These are phyloP conservation scores for Alternaria gansuensis DNA, from an alignment of 2,329 filamentous ascomycete genomes.

Conservation along the genomic window DNA sequence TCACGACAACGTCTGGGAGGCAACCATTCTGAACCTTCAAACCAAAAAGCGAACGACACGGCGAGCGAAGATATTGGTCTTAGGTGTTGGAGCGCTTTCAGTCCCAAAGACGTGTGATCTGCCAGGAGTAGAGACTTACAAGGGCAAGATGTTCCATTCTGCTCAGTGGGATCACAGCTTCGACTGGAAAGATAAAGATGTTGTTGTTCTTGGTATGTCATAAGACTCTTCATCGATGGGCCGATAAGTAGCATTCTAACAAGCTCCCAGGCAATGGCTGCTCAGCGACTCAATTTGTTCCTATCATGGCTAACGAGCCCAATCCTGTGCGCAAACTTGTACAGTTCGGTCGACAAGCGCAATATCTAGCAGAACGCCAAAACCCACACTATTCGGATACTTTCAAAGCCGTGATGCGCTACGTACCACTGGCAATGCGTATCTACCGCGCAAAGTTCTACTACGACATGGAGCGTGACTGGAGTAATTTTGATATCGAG, in stretches of 20 bases:
- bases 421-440: conserved; percentile 58
- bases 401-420: conserved; percentile 58
- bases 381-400: conserved; percentile 54
- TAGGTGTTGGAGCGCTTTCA: conserved; percentile 41
- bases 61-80: conserved; percentile 41
- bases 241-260: background rate
- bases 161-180: conserved; percentile 58
- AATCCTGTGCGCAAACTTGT: conserved; percentile 53
- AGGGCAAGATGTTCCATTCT: conserved; percentile 48
- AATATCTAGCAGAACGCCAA: conserved; percentile 59
- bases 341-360: conserved; percentile 62
- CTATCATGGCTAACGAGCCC: conserved; percentile 53
- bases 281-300: conserved; percentile 60
- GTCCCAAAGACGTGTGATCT: conserved; percentile 53
- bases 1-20: conserved; percentile 52
- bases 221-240: rapidly evolving
- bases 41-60: conserved; percentile 31
- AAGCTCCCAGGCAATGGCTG: conserved; percentile 56
- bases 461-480: conserved; percentile 57
- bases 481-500: conserved; percentile 54
- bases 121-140: conserved; percentile 58
- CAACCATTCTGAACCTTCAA: conserved; percentile 34
- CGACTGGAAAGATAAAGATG: conserved; percentile 57
- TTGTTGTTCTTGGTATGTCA: conserved; percentile 42
- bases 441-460: conserved; percentile 57